These are phyloP conservation scores for Aethionema arabicum DNA, from an alignment of 345 rosid species.

Conservation along the genomic window DNA sequence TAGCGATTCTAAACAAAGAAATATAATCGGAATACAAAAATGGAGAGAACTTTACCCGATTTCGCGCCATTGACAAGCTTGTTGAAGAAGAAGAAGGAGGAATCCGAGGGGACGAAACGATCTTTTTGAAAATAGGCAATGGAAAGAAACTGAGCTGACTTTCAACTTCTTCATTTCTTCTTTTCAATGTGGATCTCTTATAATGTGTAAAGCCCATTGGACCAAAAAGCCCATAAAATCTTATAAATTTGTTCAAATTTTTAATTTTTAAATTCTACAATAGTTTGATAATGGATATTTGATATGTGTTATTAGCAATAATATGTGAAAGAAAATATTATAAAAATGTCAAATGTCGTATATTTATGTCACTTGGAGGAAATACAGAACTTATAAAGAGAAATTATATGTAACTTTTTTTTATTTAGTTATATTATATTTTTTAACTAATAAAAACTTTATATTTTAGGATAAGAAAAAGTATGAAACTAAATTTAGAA, in stretches of 20 bases:
- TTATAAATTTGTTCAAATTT: background rate
- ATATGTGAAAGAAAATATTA: too few relatives aligned
- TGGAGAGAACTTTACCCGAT: slow-evolving; percentile 44
- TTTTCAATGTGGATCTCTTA: background rate
- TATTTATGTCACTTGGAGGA: too few relatives aligned
- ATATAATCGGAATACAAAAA: background rate
- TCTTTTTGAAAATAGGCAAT: background rate
- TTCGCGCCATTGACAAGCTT: slow-evolving; percentile 62
- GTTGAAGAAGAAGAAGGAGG: slow-evolving; percentile 10
- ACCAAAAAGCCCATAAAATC: background rate
- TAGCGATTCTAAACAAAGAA: background rate
- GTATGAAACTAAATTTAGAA: too few relatives aligned
- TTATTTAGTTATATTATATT: too few relatives aligned
- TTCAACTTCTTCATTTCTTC: background rate
- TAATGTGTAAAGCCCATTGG: slow-evolving; percentile 6
- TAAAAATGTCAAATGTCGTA: too few relatives aligned
- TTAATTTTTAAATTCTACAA: too few relatives aligned
- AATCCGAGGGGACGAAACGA: slow-evolving; percentile 16
- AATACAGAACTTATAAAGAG: too few relatives aligned
- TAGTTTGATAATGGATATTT: too few relatives aligned
- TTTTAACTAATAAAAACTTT: too few relatives aligned
- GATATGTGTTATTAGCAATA: too few relatives aligned
- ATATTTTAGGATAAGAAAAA: too few relatives aligned
- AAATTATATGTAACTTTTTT: too few relatives aligned
- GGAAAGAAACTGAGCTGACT: slow-evolving; percentile 6